phyloP scores from a whole-genome alignment of 352 stramenopile genomes.

The Pythium brassicae region DNA sequence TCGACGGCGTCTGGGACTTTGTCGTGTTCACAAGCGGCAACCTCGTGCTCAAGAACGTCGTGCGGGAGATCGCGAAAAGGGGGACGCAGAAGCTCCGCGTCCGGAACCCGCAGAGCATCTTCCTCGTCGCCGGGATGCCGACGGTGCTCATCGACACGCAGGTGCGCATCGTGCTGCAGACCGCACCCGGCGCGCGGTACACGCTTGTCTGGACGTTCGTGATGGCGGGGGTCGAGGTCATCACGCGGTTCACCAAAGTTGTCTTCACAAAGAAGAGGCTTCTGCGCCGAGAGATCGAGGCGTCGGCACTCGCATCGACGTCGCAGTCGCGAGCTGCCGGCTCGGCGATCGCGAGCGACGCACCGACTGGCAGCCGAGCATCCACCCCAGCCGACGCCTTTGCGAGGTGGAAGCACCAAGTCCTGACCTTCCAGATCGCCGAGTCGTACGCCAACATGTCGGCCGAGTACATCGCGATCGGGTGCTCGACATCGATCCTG shows the following conservation, averaged over 20 bases:
- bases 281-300: background rate
- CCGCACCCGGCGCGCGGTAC: constrained; percentile 17
- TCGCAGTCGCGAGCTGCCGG: constrained; percentile 1
- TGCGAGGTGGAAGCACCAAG: constrained; percentile 19
- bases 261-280: constrained; percentile 8
- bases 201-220: constrained; percentile 21
- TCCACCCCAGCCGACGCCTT: constrained; percentile 6
- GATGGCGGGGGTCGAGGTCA: constrained; percentile 29
- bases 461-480: constrained; percentile 47
- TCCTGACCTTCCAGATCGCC: constrained; percentile 27
- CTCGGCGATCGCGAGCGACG: background rate
- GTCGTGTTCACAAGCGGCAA: constrained; percentile 10
- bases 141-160: constrained; percentile 48
- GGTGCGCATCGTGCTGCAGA: constrained; percentile 29
- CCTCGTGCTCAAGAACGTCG: constrained; percentile 3
- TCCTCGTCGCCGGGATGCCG: constrained; percentile 25
- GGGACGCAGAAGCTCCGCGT: constrained; percentile 23
- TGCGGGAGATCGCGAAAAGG: constrained; percentile 24
- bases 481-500: constrained; percentile 33
- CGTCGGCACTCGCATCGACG: background rate
- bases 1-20: constrained; percentile 2
- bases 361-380: background rate
- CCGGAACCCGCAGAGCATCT: constrained; percentile 32
- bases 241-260: constrained; percentile 19
- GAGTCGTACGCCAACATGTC: constrained; percentile 46